Evolutionary conservation across 441 rosid genomes (phyloP).

Genomic region (Raphanus hybrid): DNA sequence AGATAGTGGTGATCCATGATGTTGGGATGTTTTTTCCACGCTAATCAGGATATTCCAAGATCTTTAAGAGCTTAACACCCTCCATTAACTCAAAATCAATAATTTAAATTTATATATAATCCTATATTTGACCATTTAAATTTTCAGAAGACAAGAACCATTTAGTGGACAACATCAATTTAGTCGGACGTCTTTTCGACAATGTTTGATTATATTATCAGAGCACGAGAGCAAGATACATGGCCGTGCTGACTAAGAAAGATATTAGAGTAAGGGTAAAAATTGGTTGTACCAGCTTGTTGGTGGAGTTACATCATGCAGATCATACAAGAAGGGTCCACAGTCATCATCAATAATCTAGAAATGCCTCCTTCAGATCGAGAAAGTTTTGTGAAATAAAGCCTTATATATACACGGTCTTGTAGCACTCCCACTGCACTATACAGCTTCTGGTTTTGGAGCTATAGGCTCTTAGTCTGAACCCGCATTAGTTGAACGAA

Average conservation of each 20-base stretch:
- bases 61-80: conserved; percentile 32
- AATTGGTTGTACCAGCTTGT: conserved; percentile 5
- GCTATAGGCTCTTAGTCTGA: too few relatives aligned
- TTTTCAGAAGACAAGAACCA: conserved; percentile 29
- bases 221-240: conserved; percentile 10
- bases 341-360: conserved; percentile 11
- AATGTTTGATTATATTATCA: conserved; percentile 2
- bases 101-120: not conserved
- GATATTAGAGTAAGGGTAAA: not conserved
- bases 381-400: too few relatives aligned
- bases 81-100: conserved; percentile 13
- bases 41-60: conserved; percentile 35
- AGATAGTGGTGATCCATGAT: conserved; percentile 42
- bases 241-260: not conserved
- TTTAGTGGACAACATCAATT: conserved; percentile 41
- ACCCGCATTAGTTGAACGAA: not conserved
- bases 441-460: too few relatives aligned
- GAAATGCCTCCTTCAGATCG: conserved; percentile 43
- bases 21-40: conserved; percentile 19
- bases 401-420: too few relatives aligned
- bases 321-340: not conserved
- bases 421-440: too few relatives aligned
- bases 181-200: conserved; percentile 2
- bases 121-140: conserved; percentile 26
- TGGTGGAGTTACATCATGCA: conserved; percentile 26